Evolutionary conservation across 2,329 filamentous ascomycete genomes (phyloP).

Genomic region (Aspergillus sclerotialis): DNA sequence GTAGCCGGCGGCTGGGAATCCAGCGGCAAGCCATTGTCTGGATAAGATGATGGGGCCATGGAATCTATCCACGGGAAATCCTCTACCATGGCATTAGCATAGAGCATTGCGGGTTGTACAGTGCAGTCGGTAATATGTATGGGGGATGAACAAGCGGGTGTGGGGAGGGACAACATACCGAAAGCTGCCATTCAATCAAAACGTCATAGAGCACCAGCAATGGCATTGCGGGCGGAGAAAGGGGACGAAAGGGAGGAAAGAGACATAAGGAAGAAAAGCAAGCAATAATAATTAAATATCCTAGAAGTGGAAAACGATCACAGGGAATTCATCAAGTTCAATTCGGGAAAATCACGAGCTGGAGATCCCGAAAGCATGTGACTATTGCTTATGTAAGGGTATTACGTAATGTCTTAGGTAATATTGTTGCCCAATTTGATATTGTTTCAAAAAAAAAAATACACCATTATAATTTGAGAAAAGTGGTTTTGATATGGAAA

Average conservation of each 20-base stretch:
- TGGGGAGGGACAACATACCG: slow-evolving; percentile 33
- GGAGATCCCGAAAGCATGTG: no score
- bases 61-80: slow-evolving; percentile 49
- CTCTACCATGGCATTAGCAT: slow-evolving; percentile 24
- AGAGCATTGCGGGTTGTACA: no score
- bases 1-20: slow-evolving; percentile 59
- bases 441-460: no score
- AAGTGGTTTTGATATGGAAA: no score
- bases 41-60: slow-evolving; percentile 42
- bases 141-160: no score
- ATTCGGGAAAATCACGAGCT: no score
- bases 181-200: slow-evolving; percentile 45
- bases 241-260: slow-evolving; percentile 5
- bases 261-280: slow-evolving; percentile 1
- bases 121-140: no score
- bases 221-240: slow-evolving; percentile 24
- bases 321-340: no score
- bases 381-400: no score
- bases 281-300: slow-evolving; percentile 1
- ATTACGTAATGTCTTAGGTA: no score
- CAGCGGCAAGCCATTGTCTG: slow-evolving; percentile 31
- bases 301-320: not conserved
- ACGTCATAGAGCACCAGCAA: slow-evolving; percentile 25
- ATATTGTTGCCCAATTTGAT: no score
- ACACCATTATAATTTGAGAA: no score